These are phyloP conservation scores for Nothopassalora personata DNA, from an alignment of 2,329 filamentous ascomycete genomes.

Conservation along the genomic window DNA sequence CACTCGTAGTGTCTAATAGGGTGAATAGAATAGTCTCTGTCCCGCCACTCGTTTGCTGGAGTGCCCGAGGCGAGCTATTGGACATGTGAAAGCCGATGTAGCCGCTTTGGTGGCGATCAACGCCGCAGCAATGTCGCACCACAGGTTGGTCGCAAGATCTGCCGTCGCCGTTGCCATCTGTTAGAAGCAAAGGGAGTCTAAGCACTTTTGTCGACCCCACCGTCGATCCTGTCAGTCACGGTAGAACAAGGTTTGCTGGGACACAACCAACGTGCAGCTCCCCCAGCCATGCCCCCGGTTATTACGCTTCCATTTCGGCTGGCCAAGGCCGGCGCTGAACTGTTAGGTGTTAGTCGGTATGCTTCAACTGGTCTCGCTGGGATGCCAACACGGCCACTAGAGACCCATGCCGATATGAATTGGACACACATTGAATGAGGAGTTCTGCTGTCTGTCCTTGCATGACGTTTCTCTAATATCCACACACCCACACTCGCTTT, in stretches of 20 bases:
- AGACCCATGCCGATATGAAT: background rate
- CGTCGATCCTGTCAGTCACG: no score
- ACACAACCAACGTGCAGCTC: background rate
- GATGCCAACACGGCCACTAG: background rate
- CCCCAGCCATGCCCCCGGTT: background rate
- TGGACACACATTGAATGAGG: background rate
- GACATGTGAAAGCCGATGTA: background rate
- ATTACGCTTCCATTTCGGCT: background rate
- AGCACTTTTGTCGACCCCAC: no score
- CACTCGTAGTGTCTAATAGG: background rate
- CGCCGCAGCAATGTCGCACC: no score
- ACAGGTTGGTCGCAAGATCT: no score
- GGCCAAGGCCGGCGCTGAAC: background rate
- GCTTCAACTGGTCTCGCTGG: background rate
- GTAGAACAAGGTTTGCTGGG: background rate
- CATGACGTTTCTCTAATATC: conserved; percentile 1
- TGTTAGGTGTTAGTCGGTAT: background rate
- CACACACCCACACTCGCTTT: background rate
- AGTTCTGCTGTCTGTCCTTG: background rate
- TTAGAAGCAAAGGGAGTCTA: no score
- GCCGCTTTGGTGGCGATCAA: background rate
- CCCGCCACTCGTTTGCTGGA: background rate
- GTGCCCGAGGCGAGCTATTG: background rate
- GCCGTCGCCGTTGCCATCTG: no score
- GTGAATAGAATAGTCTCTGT: no score